These are phyloP conservation scores for Coccomyxa sp. DNA, from an alignment of 139 green algal genomes.

Conservation along the genomic window DNA sequence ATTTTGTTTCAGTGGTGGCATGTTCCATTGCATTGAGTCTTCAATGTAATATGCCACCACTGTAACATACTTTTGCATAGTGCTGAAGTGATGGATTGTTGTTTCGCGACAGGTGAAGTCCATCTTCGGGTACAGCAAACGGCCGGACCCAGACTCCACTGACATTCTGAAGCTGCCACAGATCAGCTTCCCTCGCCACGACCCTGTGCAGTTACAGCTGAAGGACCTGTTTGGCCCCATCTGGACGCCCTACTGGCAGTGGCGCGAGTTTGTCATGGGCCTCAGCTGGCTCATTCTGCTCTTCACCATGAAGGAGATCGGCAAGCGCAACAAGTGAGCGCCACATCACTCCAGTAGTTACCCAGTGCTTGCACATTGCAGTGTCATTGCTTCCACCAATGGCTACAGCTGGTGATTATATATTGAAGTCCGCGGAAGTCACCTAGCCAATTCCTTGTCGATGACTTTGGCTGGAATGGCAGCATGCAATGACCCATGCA, in stretches of 20 bases:
- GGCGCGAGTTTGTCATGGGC: conserved; percentile 49
- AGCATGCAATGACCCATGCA: no score
- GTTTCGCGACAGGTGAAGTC: conserved; percentile 31
- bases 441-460: no score
- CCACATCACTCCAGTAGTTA: background rate
- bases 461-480: no score
- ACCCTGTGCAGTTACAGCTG: conserved; percentile 29
- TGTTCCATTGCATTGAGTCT: no score
- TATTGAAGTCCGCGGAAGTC: no score
- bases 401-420: background rate
- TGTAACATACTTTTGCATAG: no score
- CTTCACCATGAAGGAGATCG: conserved; percentile 42
- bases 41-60: no score
- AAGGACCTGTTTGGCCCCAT: conserved; percentile 20
- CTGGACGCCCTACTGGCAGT: conserved; percentile 27
- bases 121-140: conserved; percentile 36
- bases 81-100: no score
- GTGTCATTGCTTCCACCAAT: background rate
- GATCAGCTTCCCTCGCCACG: conserved; percentile 34
- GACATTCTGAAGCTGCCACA: background rate
- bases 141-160: conserved; percentile 1
- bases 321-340: conserved; percentile 42
- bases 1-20: no score
- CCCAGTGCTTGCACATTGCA: background rate
- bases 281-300: conserved; percentile 44